phyloP scores from a whole-genome alignment of 163 green algal species.

The Scenedesmus sp. region DNA sequence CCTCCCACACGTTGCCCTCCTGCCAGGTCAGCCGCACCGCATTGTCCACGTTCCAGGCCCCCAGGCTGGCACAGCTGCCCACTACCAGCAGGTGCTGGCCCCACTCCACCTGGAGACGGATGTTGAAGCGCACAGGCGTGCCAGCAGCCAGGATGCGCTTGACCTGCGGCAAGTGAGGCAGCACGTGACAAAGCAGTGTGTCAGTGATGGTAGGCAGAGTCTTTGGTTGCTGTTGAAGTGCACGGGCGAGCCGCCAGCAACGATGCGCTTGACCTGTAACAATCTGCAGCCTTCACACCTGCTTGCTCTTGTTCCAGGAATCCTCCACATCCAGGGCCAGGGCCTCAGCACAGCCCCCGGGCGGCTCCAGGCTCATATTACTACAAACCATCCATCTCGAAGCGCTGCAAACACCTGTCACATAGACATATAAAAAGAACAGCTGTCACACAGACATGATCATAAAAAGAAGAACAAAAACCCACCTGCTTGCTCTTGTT shows the following conservation, averaged over 20 bases:
- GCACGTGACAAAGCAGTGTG: background rate
- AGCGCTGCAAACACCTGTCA: too few relatives aligned
- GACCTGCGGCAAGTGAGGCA: background rate
- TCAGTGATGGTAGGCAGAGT: background rate
- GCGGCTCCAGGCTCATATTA: slow-evolving; percentile 36
- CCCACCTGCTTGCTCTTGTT: slow-evolving; percentile 48
- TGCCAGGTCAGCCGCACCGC: slow-evolving; percentile 43
- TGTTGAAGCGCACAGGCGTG: slow-evolving; percentile 51
- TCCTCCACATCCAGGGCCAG: slow-evolving; percentile 44
- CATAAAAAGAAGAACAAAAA: too few relatives aligned
- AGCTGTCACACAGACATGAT: too few relatives aligned
- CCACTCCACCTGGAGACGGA: slow-evolving; percentile 42
- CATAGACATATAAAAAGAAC: too few relatives aligned
- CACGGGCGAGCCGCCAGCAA: slow-evolving; percentile 29
- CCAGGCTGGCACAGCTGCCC: slow-evolving; percentile 42
- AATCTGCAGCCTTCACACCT: background rate
- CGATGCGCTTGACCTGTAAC: slow-evolving; percentile 37
- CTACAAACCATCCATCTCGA: too few relatives aligned
- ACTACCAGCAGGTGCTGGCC: slow-evolving; percentile 49
- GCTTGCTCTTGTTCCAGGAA: slow-evolving; percentile 47
- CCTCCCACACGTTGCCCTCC: slow-evolving; percentile 52
- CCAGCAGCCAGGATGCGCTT: slow-evolving; percentile 46
- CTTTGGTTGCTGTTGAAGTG: slow-evolving; percentile 10
- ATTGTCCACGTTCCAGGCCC: slow-evolving; percentile 42
- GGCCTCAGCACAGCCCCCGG: background rate